Evolutionary conservation across 2,329 filamentous ascomycete species (phyloP).

Genomic region (Colletotrichum cereale): DNA sequence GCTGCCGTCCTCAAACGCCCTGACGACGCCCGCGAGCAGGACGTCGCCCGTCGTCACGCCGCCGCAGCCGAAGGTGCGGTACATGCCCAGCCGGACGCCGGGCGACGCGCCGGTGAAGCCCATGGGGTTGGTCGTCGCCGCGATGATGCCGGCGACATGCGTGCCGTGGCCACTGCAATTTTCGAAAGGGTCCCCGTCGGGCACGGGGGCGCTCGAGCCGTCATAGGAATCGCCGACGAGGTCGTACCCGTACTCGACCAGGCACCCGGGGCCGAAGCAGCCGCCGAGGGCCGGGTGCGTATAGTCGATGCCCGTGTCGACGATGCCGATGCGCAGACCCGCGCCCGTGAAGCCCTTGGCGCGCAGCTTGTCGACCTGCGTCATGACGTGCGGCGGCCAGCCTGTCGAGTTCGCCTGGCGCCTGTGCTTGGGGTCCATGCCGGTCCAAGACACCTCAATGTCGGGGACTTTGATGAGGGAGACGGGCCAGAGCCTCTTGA

Average conservation of each 20-base stretch:
- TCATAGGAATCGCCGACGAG: conserved; percentile 55
- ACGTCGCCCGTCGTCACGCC: conserved; percentile 51
- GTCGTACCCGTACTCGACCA: conserved; percentile 59
- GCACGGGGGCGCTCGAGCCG: conserved; percentile 47
- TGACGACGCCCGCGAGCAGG: conserved; percentile 54
- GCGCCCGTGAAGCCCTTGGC: conserved; percentile 61
- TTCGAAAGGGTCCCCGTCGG: conserved; percentile 55
- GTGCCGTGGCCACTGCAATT: conserved; percentile 58
- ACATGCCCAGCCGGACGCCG: conserved; percentile 54
- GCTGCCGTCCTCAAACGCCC: conserved; percentile 54
- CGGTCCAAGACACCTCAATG: conserved; percentile 57
- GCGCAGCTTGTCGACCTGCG: conserved; percentile 66
- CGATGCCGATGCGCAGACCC: conserved; percentile 64
- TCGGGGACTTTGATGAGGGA: conserved; percentile 56
- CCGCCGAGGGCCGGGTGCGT: conserved; percentile 60
- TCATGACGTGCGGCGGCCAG: conserved; percentile 65
- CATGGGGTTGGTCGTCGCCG: conserved; percentile 52
- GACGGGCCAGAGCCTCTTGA: conserved; percentile 65
- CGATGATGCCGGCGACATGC: conserved; percentile 60
- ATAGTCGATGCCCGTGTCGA: conserved; percentile 63
- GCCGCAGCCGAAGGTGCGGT: conserved; percentile 53
- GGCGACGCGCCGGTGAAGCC: conserved; percentile 56
- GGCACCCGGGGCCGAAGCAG: conserved; percentile 60
- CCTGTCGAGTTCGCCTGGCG: conserved; percentile 50
- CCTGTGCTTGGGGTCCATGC: conserved; percentile 39